Base-by-base conservation (phyloP, 108 stramenopile genomes). In the Fistulifera solaris region DNA sequence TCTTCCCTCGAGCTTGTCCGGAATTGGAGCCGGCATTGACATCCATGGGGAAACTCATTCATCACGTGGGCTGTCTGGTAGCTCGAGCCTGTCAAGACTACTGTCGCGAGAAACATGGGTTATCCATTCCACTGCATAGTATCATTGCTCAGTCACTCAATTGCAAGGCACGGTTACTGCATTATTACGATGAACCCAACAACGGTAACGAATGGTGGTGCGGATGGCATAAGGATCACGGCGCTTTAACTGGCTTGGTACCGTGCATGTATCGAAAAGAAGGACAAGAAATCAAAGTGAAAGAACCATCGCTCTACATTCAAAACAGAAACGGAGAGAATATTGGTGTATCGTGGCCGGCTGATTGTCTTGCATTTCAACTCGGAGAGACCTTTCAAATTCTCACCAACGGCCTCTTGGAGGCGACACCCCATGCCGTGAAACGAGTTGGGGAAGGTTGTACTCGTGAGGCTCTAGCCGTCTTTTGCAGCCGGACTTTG, bases 371-470 rank as follows among this genome's bases (percentile, higher is more conserved):
- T 21, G 82, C 67, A n/a, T 95, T 83, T 62, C 94, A 95, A 52
- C 80, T 95, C 25, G 94, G 92, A 63, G 83, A 81, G 57, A 83
- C 92, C 1, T 81, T 82, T 14, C 96, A 97, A 56, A 67, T 97
- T 23, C 87, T 87, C 40, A 75, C 87, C 15, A 94, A 93, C 22
- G 93, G 94, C 4, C 58, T 71, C 16, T 71, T 97, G 21, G 84
- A 85, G 52, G 95, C 92, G 13, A 96, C 93, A 24, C 95, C 95
- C 17, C 95, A 94, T 61, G 83, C 80, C 21, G 85, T 86, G 21
- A 38, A 40, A 21, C 27, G 27, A 11, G 2, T 22, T 31, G 19
- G 59, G 18, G 10, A 44, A 45, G 23, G 16, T 8, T 16, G 66
- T 31, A 54, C 31, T 8, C 31, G 31, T 8, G 31, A 35, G 31